phyloP scores from a whole-genome alignment of 2,329 filamentous ascomycete species.

The Penicillium crustosum region DNA sequence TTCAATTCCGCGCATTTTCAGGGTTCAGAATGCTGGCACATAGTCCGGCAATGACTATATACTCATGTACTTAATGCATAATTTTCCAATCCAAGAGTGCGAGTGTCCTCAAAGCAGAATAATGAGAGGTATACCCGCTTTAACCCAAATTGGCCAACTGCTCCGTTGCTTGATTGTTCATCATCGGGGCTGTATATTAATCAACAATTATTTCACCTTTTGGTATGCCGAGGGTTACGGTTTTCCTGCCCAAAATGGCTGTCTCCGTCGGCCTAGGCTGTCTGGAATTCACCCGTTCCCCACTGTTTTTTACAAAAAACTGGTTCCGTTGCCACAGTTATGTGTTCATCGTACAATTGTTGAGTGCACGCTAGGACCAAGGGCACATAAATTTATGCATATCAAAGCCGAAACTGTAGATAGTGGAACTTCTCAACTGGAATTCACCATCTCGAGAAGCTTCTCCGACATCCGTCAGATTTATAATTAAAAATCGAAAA shows the following conservation, averaged over 20 bases:
- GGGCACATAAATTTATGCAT: neutral
- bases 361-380: neutral
- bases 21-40: neutral
- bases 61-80: constrained; percentile 10
- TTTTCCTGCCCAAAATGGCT: constrained; percentile 28
- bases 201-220: neutral
- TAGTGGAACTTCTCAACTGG: constrained; percentile 19
- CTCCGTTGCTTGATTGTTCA: constrained; percentile 21
- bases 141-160: constrained; percentile 12
- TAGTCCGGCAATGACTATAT: neutral
- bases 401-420: constrained; percentile 2
- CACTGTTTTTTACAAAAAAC: constrained; percentile 10
- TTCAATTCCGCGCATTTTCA: neutral
- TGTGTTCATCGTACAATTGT: neutral
- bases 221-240: constrained; percentile 20
- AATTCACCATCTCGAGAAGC: constrained; percentile 27
- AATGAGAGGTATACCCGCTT: neutral
- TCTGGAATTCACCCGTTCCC: constrained; percentile 23
- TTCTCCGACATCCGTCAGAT: constrained; percentile 26
- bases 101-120: neutral
- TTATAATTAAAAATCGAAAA: constrained; percentile 18
- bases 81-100: neutral
- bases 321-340: constrained; percentile 9
- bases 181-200: neutral
- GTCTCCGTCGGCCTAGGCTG: constrained; percentile 21